Percentiles rank a stretch among this genome's conserved stretches.
Evolutionary conservation across 495 filamentous ascomycete genomes (phyloP).

Genomic region (Glutinoglossum americanum): DNA sequence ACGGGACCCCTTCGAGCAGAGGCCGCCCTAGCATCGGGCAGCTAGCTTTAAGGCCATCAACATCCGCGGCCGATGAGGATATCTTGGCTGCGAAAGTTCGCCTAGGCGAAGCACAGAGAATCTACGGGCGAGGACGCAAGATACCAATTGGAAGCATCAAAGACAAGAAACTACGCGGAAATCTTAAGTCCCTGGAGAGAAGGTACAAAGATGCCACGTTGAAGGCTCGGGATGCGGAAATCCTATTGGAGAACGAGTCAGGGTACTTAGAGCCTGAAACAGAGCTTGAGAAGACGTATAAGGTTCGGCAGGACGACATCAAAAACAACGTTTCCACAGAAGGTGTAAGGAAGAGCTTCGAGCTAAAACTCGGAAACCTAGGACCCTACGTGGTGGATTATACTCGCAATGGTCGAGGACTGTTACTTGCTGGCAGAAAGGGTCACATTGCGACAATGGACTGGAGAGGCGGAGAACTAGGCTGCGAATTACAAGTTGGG

Average conservation of each 20-base stretch:
- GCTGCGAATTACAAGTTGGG: constrained; percentile 70
- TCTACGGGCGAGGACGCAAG: constrained; percentile 64
- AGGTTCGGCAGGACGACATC: constrained; percentile 78
- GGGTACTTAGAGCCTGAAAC: constrained; percentile 78
- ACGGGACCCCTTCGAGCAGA: background rate
- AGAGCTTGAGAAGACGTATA: constrained; percentile 79
- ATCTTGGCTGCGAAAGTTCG: constrained; percentile 20
- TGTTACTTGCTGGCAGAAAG: constrained; percentile 72
- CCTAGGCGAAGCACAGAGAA: constrained; percentile 41
- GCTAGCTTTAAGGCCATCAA: background rate
- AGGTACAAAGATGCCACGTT: constrained; percentile 64
- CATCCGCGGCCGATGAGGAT: background rate
- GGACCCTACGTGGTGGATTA: constrained; percentile 81
- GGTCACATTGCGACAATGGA: constrained; percentile 95
- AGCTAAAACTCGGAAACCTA: constrained; percentile 58
- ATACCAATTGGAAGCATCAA: constrained; percentile 34
- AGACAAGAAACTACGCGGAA: constrained; percentile 78
- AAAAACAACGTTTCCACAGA: constrained; percentile 48
- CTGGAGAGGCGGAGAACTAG: constrained; percentile 79
- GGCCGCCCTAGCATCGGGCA: background rate
- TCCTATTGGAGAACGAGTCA: constrained; percentile 66
- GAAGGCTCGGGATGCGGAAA: constrained; percentile 83
- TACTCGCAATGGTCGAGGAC: constrained; percentile 63
- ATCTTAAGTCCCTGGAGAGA: constrained; percentile 51
- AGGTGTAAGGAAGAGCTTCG: constrained; percentile 79